Base-by-base conservation (phyloP, 352 stramenopile genomes). In the Globisporangium canariense region DNA sequence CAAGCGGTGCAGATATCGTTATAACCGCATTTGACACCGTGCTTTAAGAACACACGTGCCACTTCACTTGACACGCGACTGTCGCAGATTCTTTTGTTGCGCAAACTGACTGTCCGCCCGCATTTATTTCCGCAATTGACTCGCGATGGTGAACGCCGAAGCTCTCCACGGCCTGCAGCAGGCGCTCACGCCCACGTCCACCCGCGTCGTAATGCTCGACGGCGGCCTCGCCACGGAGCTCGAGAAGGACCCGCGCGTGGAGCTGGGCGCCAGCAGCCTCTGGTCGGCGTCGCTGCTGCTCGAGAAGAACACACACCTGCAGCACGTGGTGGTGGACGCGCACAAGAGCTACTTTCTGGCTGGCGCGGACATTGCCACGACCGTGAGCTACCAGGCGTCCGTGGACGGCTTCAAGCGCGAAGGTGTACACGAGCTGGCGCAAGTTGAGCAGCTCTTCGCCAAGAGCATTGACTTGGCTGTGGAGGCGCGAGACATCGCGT, bases 311-410 rank as follows among this genome's bases (percentile, higher is more conserved):
- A 64, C 60, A 36, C 60, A 75, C 32, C 64, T 90, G 22, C 75
- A 88, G 41, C 62, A 79, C 11, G 85, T 86, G 28, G 73, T 97
- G 57, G 73, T 82, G 18, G 70, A 73, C 11, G 84, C 82, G 16
- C 89, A 97, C 74, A 78, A 74, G 34, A 76, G 66, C 32, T 97
- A 94, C 70, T 94, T 77, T 66, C 66, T 89, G 25, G 75, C 83
- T 0, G 89, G 89, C 10, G 83, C 89, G 2, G 83, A 97, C 52
- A 77, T 95, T 5, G 81, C 77, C 46, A 96, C 83, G 16, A 95
- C 86, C 36, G 75, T 78, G 45, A 96, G 83, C 61, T 97, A 97
- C 67, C 89, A 97, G 66, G 85, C 86, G 46, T 94, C 85, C 7
- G 86, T 86, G 10, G 81, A 93, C 50, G 89, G 86, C 16, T 95